phyloP scores from a whole-genome alignment of 768 basidiomycete species.

The Rhizopogon sp. region DNA sequence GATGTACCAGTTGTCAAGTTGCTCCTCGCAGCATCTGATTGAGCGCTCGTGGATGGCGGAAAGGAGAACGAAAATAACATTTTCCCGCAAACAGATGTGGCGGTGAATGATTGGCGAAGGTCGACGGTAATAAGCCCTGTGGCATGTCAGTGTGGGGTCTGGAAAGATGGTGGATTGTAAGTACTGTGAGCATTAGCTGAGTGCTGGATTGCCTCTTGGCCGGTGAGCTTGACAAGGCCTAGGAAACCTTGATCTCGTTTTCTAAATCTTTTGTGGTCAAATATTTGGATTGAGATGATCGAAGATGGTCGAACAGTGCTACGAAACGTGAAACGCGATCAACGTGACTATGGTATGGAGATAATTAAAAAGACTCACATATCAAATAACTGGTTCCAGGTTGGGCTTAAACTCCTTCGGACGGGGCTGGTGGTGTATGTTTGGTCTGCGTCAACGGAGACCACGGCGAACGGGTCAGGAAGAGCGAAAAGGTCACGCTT shows the following conservation, averaged over 20 bases:
- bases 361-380: conserved; percentile 48
- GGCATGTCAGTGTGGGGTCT: neutral
- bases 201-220: conserved; percentile 46
- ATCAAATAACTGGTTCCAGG: conserved; percentile 86
- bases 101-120: conserved; percentile 24
- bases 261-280: conserved; percentile 87
- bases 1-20: conserved; percentile 10
- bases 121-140: conserved; percentile 71
- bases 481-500: conserved; percentile 78
- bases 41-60: conserved; percentile 33
- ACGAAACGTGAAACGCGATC: neutral
- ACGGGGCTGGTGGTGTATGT: conserved; percentile 71
- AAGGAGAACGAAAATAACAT: conserved; percentile 61
- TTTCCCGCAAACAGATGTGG: conserved; percentile 69
- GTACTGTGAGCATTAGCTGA: conserved; percentile 46
- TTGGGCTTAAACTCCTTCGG: conserved; percentile 62
- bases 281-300: conserved; percentile 77
- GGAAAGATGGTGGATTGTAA: conserved; percentile 5
- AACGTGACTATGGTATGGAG: conserved; percentile 3
- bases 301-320: conserved; percentile 74
- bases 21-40: conserved; percentile 11
- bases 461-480: conserved; percentile 85
- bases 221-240: conserved; percentile 52
- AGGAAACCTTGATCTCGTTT: conserved; percentile 80
- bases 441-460: conserved; percentile 83